Evolutionary conservation across 2,329 filamentous ascomycete species (phyloP).

Genomic region (Geoglossum cookeanum): DNA sequence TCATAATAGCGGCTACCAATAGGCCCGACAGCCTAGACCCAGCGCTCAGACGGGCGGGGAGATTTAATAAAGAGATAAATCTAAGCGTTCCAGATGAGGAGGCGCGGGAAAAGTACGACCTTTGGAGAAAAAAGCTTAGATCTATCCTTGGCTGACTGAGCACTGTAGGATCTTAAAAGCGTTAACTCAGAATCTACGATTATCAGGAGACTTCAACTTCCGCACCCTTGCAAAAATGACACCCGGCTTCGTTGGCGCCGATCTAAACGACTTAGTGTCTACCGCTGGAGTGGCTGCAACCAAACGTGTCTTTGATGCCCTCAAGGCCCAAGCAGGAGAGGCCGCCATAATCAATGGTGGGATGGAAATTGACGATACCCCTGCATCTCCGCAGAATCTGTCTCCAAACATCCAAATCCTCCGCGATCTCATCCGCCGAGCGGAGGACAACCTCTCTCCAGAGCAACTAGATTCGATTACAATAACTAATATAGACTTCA

Average conservation of each 20-base stretch:
- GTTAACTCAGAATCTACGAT: constrained; percentile 43
- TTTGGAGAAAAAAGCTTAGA: background rate
- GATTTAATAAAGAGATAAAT: constrained; percentile 71
- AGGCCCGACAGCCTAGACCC: constrained; percentile 72
- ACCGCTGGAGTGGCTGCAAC: constrained; percentile 47
- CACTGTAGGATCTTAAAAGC: constrained; percentile 46
- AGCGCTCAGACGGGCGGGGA: constrained; percentile 49
- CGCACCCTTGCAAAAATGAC: constrained; percentile 59
- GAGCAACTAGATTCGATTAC: constrained; percentile 33
- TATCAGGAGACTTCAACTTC: constrained; percentile 57
- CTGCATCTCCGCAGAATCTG: constrained; percentile 9
- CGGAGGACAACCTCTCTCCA: constrained; percentile 30
- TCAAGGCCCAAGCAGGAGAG: constrained; percentile 18
- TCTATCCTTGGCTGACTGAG: background rate
- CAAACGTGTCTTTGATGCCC: constrained; percentile 35
- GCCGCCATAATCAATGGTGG: constrained; percentile 16
- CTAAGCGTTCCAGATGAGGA: constrained; percentile 69
- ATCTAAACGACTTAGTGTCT: constrained; percentile 54
- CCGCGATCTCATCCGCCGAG: constrained; percentile 33
- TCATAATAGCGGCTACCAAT: constrained; percentile 84
- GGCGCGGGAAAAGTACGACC: constrained; percentile 41
- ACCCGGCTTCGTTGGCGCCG: constrained; percentile 82
- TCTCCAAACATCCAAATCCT: constrained; percentile 22
- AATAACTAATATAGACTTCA: constrained; percentile 51
- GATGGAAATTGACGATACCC: constrained; percentile 32